These are phyloP conservation scores for Tillandsia leiboldiana DNA, from an alignment of 176 grass and related monocot species.

Conservation along the genomic window DNA sequence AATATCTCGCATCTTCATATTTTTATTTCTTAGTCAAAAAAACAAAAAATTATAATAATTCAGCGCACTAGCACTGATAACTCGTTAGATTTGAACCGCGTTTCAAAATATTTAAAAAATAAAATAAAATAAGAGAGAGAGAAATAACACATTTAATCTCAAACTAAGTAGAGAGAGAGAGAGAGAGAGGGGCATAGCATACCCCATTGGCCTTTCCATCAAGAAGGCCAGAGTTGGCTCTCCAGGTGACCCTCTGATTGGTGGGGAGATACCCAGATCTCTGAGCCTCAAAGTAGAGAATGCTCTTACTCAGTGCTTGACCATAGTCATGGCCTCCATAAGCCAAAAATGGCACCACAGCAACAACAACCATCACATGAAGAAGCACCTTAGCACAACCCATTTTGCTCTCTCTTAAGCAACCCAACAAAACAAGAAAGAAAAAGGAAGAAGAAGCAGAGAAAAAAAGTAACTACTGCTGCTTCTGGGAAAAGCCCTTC, in stretches of 20 bases:
- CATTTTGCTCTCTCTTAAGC: conserved; percentile 13
- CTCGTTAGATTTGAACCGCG: too few species aligned
- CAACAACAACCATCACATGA: neutral
- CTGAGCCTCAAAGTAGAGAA: conserved; percentile 89
- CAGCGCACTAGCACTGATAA: too few species aligned
- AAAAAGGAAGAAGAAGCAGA: neutral
- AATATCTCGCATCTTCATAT: too few species aligned
- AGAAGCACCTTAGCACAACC: conserved; percentile 19
- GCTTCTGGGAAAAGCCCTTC: neutral
- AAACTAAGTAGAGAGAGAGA: neutral
- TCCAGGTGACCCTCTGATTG: conserved; percentile 62
- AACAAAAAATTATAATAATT: too few species aligned
- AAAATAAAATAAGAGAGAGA: too few species aligned
- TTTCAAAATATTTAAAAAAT: too few species aligned
- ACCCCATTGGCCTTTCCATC: conserved; percentile 87
- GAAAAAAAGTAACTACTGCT: neutral
- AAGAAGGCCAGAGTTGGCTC: conserved; percentile 59
- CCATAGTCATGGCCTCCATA: conserved; percentile 49
- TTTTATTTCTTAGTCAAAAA: too few species aligned
- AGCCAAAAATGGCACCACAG: conserved; percentile 19
- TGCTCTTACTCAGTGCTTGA: conserved; percentile 75
- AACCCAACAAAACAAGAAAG: neutral
- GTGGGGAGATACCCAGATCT: conserved; percentile 62
- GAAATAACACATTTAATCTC: neutral
- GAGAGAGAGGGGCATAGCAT: conserved; percentile 15